These are phyloP conservation scores for Apiotrichum sp. DNA, from an alignment of 1,284 basidiomycete genomes.

Conservation along the genomic window DNA sequence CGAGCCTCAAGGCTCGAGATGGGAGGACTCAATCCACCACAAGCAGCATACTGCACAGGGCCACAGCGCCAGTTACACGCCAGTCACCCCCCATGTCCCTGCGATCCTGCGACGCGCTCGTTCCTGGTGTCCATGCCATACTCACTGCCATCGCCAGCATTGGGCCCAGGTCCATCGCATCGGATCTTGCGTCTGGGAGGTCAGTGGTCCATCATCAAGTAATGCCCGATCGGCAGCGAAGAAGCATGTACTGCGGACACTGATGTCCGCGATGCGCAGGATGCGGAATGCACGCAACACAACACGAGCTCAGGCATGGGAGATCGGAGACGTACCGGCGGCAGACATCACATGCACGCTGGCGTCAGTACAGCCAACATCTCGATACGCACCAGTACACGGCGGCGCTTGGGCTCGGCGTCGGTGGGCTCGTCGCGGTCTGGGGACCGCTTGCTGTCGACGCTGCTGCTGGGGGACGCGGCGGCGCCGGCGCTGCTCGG, in stretches of 20 bases:
- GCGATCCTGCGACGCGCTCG: not conserved
- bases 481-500: not conserved
- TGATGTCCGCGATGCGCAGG: not conserved
- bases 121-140: not conserved
- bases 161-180: constrained; percentile 37
- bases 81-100: no score
- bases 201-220: not conserved
- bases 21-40: no score
- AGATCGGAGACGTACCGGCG: constrained; percentile 18
- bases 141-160: constrained; percentile 28
- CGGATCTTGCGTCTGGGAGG: constrained; percentile 36
- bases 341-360: constrained; percentile 44
- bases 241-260: not conserved
- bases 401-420: constrained; percentile 2
- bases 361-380: not conserved
- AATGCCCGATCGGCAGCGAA: not conserved
- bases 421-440: not conserved
- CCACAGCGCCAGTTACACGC: not conserved
- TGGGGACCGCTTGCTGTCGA: not conserved
- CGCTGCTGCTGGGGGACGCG: not conserved
- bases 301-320: not conserved
- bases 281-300: not conserved
- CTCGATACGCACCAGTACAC: not conserved
- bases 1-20: no score
- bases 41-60: not conserved